These are phyloP conservation scores for Cutaneotrichosporon mucoides DNA, from an alignment of 1,284 basidiomycete species.

Conservation along the genomic window DNA sequence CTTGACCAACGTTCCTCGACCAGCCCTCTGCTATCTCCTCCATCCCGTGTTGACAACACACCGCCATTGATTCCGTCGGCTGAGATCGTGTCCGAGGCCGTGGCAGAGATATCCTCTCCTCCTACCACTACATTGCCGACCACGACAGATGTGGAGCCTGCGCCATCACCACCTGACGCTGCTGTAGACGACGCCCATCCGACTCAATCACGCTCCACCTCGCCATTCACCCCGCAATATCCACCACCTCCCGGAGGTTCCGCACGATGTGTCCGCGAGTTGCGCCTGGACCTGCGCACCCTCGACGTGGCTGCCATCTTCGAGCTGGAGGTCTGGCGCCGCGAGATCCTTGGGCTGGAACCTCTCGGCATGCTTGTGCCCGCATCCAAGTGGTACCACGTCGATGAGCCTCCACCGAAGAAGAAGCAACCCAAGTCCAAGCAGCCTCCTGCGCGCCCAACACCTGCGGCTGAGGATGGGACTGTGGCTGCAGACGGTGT, in stretches of 20 bases:
- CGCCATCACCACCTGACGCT: neutral
- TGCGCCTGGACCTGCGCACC: conserved; percentile 37
- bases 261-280: conserved; percentile 30
- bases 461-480: neutral
- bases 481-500: neutral
- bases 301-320: conserved; percentile 39
- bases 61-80: neutral
- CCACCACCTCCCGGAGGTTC: conserved; percentile 30
- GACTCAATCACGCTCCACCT: conserved; percentile 4
- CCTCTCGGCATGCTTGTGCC: conserved; percentile 27
- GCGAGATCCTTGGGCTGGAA: conserved; percentile 27
- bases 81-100: neutral
- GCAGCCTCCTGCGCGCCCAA: neutral
- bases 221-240: conserved; percentile 13
- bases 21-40: neutral
- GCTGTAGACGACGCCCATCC: neutral
- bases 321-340: conserved; percentile 38
- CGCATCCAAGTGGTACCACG: conserved; percentile 20
- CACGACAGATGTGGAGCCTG: neutral
- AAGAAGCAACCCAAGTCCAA: neutral
- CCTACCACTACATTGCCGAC: neutral
- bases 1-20: neutral
- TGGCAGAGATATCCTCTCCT: neutral
- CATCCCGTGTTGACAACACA: neutral
- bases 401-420: neutral